Base-by-base conservation (phyloP, 176 grass and related monocot species). In the Aegilops tauschii region DNA sequence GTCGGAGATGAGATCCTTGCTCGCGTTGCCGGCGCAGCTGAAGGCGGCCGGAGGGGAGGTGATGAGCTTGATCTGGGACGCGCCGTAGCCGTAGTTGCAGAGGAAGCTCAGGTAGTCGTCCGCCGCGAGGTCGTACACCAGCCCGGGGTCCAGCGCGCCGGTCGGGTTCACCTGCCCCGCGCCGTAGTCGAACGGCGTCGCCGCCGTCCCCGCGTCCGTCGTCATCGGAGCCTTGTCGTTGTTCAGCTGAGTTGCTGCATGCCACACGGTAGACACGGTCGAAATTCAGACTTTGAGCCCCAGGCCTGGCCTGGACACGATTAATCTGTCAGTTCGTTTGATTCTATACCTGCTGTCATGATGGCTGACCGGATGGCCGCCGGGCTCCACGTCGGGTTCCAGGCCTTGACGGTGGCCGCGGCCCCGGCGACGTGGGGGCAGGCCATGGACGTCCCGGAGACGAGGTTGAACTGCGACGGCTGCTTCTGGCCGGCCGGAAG, bases 391-490 rank as follows among this genome's bases (percentile, higher is more conserved):
- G 86, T 86, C 1, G 93, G 93, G n/a, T 98, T 94, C 96, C 96
- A 95, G 16, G 93, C 62, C 67, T 80, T 95, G 23, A 98, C 49
- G 0, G 88, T 95, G 6, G 96, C 92, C 3, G 93, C 93, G 1
- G 88, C 90, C 1, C 92, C 92, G 1, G 93, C 86, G 13, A 95
- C 92, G 82, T 98, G 96, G 1, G 93, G 96, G 70, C 96, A 98
- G 5, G 93, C 93, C 93, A 98, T 98, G 77, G 96, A 98, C 34
- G 96, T 98, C 23, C 96, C 93, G 0, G 96, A 98, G 35, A 92
- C 86, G 8, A 98, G 78, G 20, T 98, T 98, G 86, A 98, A 98
- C 79, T 82, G 61, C 12, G 93, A 95, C 0, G 90, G 63, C 39
- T 95, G 63, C 25, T 92, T 95, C 90, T 98, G 93, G 3, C 90